Conservation (phyloP, 208 protist species). For the Strigomonas culicis region DNA sequence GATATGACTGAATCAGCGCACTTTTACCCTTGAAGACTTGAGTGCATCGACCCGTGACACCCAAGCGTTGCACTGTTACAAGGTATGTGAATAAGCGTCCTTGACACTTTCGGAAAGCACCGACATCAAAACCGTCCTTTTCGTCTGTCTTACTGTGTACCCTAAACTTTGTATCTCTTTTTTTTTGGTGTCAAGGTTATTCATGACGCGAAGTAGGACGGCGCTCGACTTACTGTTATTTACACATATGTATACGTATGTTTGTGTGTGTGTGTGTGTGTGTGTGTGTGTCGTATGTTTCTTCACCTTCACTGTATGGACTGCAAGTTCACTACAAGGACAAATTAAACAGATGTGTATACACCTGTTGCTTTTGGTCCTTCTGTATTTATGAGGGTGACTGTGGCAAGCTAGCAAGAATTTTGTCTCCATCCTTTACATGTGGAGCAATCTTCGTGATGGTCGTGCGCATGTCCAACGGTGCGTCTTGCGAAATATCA, state of each 20-base stretch:
- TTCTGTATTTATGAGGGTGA: neutral
- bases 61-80: too few species aligned
- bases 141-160: too few species aligned
- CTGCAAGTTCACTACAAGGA: neutral
- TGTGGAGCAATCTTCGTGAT: constrained; percentile 78
- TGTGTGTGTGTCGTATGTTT: neutral
- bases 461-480: constrained; percentile 80
- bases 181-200: too few species aligned
- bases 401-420: constrained; percentile 24
- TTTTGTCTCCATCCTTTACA: constrained; percentile 84
- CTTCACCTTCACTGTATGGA: neutral
- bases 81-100: too few species aligned
- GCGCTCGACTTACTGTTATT: neutral
- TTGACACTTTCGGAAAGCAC: too few species aligned
- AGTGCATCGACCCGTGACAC: too few species aligned
- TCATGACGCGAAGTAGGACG: neutral
- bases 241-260: neutral
- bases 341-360: neutral
- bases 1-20: too few species aligned
- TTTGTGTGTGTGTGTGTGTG: constrained; percentile 13
- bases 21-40: too few species aligned
- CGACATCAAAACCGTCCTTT: too few species aligned
- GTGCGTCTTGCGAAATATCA: constrained; percentile 64
- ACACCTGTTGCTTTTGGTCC: neutral
- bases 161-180: too few species aligned